Percentiles rank a stretch among this genome's conserved stretches.
Evolutionary conservation across 345 rosid genomes (phyloP).

Genomic region (Lagerstroemia speciosa): DNA sequence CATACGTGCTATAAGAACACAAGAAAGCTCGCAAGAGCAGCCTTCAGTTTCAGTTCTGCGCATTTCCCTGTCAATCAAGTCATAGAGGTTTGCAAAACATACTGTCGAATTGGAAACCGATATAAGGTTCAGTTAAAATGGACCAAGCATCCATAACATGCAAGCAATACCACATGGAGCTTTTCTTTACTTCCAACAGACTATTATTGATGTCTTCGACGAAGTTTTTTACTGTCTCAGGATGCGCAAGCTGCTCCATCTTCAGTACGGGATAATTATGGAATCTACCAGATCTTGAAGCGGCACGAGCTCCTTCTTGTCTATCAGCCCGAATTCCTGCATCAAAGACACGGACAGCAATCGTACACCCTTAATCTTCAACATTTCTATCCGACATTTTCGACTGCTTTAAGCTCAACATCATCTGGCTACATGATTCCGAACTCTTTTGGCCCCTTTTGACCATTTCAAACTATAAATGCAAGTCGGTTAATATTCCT

Average conservation of each 20-base stretch:
- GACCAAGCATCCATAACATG: neutral
- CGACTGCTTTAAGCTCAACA: neutral
- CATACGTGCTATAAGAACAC: neutral
- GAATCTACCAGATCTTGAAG: slow-evolving; percentile 94
- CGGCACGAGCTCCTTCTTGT: slow-evolving; percentile 97
- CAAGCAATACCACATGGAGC: neutral
- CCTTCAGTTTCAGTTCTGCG: neutral
- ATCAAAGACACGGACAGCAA: neutral
- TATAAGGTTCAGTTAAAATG: neutral
- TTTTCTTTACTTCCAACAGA: neutral
- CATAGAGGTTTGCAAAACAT: neutral
- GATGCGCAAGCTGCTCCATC: neutral
- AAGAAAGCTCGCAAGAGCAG: neutral
- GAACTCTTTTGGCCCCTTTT: neutral
- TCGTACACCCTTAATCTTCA: neutral
- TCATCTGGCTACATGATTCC: neutral
- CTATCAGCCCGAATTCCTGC: slow-evolving; percentile 93
- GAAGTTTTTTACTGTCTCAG: neutral
- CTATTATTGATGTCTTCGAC: neutral
- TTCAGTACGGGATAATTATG: slow-evolving; percentile 66
- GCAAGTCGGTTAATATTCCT: neutral
- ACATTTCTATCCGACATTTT: neutral
- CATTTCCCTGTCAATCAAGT: neutral
- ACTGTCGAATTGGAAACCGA: neutral
- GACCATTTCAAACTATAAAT: neutral